Evolutionary conservation across 371 early-diverging fungal genomes (phyloP), one percentile per base, ranked within the genome.

Genomic region (Mortierella sp.): DNA sequence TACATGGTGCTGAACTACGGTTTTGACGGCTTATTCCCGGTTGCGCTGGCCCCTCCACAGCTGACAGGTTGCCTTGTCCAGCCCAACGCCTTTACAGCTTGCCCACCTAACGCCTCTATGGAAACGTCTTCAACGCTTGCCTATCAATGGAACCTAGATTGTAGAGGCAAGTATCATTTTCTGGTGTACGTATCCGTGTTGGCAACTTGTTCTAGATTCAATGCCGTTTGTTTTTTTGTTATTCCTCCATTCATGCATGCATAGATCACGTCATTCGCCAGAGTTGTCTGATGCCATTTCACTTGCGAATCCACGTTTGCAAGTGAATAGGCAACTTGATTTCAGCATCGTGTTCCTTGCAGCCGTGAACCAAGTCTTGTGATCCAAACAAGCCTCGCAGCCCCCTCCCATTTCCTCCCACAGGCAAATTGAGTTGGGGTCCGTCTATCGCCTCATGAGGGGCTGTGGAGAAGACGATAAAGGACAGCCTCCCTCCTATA

Each of bases 131-230:
- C 80, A 12, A 82, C 83, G 8, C 43, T 87, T 45, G 85, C 88
- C 0, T 84, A 83, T 72, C 85, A 83, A 57, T 87, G 88, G 46
- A 81, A 81, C 8, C 67, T 85, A 10, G 82, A 86, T 45, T 85
- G 86, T 57, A 47, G 54, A 54, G 62, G 67, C 67, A 42, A n/a
- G 10, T 54, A 16, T 43, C 12, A 5, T 51, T 14, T 18, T 18
- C 41, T n/a, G n/a, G n/a, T n/a, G n/a, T 34, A 34, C 10, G 34
- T 34, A 34, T 34, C 34, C 10, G 10, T 10, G 10, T 10, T 7
- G 34, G 10, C 34, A 16, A 19, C 19, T 4, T 43, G 39, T 39
- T 39, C 39, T 16, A 43, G 28, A 50, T n/a, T 50, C 2, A 12
- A 27, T 28, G 30, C 23, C 5, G 50, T 16, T 31, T n/a, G 5